Evolutionary conservation across 2,329 filamentous ascomycete species (phyloP).

Genomic region (Penicillium crustosum): DNA sequence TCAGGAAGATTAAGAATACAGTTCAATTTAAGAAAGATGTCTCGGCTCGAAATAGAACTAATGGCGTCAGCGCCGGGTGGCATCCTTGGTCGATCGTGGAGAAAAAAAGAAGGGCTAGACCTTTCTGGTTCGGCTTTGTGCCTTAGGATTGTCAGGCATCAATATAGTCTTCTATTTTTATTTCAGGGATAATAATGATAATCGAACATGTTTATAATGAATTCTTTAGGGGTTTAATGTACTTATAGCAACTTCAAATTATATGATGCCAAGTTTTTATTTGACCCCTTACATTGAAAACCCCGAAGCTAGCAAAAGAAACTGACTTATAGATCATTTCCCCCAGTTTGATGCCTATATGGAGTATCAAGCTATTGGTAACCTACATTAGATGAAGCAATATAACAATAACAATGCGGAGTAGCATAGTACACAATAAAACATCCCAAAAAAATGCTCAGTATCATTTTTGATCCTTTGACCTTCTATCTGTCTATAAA

Average conservation of each 20-base stretch:
- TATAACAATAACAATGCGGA: not conserved
- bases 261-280: not conserved
- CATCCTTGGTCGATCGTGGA: constrained; percentile 27
- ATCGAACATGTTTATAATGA: not conserved
- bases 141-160: constrained; percentile 7
- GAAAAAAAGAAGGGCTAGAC: constrained; percentile 22
- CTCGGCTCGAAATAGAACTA: constrained; percentile 11
- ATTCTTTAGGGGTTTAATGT: too few relatives aligned
- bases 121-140: constrained; percentile 6
- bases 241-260: not conserved
- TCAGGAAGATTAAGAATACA: not conserved
- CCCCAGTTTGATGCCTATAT: not conserved
- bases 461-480: not conserved
- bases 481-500: not conserved
- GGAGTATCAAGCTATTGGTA: not conserved
- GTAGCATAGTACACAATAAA: not conserved
- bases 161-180: not conserved
- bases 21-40: constrained; percentile 11
- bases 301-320: not conserved
- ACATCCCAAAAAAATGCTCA: not conserved
- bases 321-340: not conserved
- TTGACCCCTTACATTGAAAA: not conserved
- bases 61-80: constrained; percentile 25
- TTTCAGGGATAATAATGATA: not conserved
- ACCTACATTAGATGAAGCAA: not conserved